These are phyloP conservation scores for Hyphodiscus hymeniophilus DNA, from an alignment of 495 filamentous ascomycete species.

Conservation along the genomic window DNA sequence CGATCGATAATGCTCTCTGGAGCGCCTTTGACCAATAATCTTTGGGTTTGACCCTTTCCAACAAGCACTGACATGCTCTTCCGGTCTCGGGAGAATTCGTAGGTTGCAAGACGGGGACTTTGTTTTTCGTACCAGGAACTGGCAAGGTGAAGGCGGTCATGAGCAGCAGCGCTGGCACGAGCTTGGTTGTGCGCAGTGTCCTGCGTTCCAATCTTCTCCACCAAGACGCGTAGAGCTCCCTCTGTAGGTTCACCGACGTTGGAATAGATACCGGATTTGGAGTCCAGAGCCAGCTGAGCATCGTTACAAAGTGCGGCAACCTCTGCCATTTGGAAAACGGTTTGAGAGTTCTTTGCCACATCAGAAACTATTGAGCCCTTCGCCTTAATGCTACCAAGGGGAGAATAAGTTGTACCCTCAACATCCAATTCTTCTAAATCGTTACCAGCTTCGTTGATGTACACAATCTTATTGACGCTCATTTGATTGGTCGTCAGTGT, in stretches of 20 bases:
- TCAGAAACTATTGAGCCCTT: constrained; percentile 62
- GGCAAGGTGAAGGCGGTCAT: constrained; percentile 52
- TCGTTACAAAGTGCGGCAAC: constrained; percentile 90
- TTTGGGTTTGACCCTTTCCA: constrained; percentile 54
- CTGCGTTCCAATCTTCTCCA: constrained; percentile 83
- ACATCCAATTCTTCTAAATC: constrained; percentile 83
- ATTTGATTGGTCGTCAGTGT: constrained; percentile 99
- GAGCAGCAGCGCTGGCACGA: constrained; percentile 45
- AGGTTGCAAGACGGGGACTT: constrained; percentile 70
- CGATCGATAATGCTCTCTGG: constrained; percentile 91
- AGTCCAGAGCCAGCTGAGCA: constrained; percentile 72
- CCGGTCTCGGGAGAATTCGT: constrained; percentile 94
- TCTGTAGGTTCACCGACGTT: constrained; percentile 96
- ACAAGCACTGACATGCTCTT: constrained; percentile 99
- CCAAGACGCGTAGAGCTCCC: constrained; percentile 82
- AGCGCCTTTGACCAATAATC: constrained; percentile 92
- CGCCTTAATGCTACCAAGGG: constrained; percentile 61
- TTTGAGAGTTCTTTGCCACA: constrained; percentile 66
- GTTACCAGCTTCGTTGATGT: constrained; percentile 61
- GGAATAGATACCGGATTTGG: constrained; percentile 60
- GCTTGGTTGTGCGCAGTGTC: constrained; percentile 47
- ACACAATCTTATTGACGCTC: constrained; percentile 92
- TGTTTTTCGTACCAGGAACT: constrained; percentile 79
- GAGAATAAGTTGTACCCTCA: constrained; percentile 89
- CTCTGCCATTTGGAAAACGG: constrained; percentile 72